Evolutionary conservation across 768 basidiomycete species (phyloP), one percentile per base, ranked within the genome.

Genomic region (Tulasnella sp.): DNA sequence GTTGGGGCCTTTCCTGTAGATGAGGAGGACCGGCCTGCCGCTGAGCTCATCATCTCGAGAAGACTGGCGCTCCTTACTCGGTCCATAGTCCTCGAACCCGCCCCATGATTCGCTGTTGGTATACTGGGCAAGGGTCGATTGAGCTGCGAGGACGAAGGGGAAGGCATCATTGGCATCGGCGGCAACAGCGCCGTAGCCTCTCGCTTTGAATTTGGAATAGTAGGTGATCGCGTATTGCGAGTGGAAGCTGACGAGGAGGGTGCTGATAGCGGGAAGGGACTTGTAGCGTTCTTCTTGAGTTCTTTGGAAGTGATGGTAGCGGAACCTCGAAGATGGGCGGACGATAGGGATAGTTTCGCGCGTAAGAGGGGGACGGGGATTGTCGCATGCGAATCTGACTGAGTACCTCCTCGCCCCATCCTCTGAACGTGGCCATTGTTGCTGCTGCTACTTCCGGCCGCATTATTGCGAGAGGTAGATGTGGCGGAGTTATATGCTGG

Each of bases 11-110:
- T 56, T 12, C 17, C 24, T 12, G 41, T 25, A 12, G 42, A 43
- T n/a, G 57, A 21, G 24, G 24, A 10, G 22, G 30, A 31, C 2
- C 30, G n/a, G 3, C 25, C 25, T 11, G 57, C 46, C 24, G 49
- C 57, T 11, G 57, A 49, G 30, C 30, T 49, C 17, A 51, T 46
- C 46, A 59, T 59, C 21, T 46, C 57, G 2, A 59, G 57, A 10
- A 59, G 24, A 25, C 46, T 49, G 3, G 57, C 57, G 25, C 57
- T 59, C 19, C 57, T 49, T 9, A 42, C 46, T 11, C 57, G 57
- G n/a, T 46, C 57, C 7, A 59, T 22, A 19, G 27, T 24, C 19
- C 46, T 44, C 22, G 31, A 38, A 2, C 52, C 52, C 29, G 52
- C 15, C 15, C 34, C 34, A 15, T 38, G 5, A 38, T 15, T n/a